Base-by-base conservation (phyloP, 2,329 filamentous ascomycete species). In the Cryphonectria naterciae region DNA sequence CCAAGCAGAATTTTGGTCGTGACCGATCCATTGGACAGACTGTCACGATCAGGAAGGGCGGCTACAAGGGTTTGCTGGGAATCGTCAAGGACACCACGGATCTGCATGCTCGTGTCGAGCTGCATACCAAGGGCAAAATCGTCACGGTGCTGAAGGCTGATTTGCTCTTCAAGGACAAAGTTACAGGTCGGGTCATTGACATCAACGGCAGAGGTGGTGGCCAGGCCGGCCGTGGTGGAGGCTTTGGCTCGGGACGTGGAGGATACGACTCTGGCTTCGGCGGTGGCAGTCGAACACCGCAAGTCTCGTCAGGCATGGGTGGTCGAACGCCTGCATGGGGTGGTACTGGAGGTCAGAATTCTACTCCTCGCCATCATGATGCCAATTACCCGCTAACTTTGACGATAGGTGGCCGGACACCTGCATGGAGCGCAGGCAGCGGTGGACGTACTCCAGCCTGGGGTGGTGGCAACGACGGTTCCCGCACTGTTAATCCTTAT, bases 71-170 rank as follows among this genome's bases (percentile, higher is more conserved):
- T 70, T 86, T 98, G 60, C 85, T 98, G 58, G 96, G 96, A 76
- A 97, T 98, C 75, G 95, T 99, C 76, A 98, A 97, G 79, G 95
- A 98, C 78, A 92, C 95, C 0, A 97, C 93, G 8, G 95, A 97
- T 76, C 89, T 89, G 4, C 89, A 92, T 77, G 95, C 94, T 41
- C 92, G 95, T 74, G 92, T 99, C 58, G 96, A 99, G 82, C 84
- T 99, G 54, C 95, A 98, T 79, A 95, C 95, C 7, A 97, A 97
- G 84, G 93, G 91, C 82, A 98, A 98, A 85, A 92, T 93, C 22
- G 89, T 98, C 73, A 94, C 92, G 10, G 89, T 98, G 49, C 88
- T 90, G 28, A 97, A 97, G 78, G 91, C 92, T 15, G 89, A 92
- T 70, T 83, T 99, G n/a, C 89, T 88, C 35, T 92, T 97, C 82